These are phyloP conservation scores for Lasiodiplodia theobromae DNA, from an alignment of 2,329 filamentous ascomycete species.

Conservation along the genomic window DNA sequence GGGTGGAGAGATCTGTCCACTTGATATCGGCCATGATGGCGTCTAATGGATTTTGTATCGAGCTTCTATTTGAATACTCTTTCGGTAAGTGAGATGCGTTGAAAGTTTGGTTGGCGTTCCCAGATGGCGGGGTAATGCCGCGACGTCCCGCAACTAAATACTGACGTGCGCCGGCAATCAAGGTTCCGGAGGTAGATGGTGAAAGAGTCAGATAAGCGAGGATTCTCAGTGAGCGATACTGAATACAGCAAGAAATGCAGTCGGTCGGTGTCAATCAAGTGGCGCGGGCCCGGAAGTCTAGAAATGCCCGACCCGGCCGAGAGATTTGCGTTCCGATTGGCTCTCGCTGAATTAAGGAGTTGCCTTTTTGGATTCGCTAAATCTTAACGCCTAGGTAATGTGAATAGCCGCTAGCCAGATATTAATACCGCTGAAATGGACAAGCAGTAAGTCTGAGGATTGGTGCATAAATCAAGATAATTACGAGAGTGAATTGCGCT, in stretches of 20 bases:
- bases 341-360: background rate
- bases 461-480: background rate
- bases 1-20: conserved; percentile 6
- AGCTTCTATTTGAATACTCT: no score
- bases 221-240: background rate
- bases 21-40: conserved; percentile 3
- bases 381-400: no score
- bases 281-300: background rate
- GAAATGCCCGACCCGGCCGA: background rate
- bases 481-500: background rate
- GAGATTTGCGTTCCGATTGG: background rate
- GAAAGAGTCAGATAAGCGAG: background rate
- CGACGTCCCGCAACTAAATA: background rate
- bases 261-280: background rate
- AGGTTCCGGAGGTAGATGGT: background rate
- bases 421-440: background rate
- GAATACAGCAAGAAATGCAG: background rate
- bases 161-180: background rate
- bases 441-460: background rate
- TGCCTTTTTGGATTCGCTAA: background rate
- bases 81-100: background rate
- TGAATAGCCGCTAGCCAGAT: no score
- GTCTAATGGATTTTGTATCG: background rate
- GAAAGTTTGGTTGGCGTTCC: background rate
- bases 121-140: background rate